A percentile compares a stretch with the other conserved stretches of the same genome.
These are phyloP conservation scores for Termitomyces sp. DNA, from an alignment of 768 basidiomycete species.

Conservation along the genomic window DNA sequence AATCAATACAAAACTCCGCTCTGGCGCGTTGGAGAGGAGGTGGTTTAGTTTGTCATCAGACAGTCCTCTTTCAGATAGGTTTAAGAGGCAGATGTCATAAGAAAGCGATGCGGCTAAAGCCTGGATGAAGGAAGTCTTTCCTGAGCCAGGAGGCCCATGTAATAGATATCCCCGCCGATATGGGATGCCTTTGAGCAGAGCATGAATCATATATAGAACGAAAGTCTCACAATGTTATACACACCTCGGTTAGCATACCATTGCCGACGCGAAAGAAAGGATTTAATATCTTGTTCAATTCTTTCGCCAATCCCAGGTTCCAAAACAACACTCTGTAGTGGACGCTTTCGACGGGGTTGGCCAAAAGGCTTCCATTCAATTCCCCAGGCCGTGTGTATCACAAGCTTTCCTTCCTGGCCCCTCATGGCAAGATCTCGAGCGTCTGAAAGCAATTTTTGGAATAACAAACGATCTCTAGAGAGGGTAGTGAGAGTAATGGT, in stretches of 20 bases:
- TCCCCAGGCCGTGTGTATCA: slow-evolving; percentile 96
- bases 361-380: slow-evolving; percentile 97
- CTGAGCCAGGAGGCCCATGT: slow-evolving; percentile 95
- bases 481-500: slow-evolving; percentile 92
- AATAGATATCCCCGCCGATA: slow-evolving; percentile 94
- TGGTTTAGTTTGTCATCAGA: slow-evolving; percentile 96
- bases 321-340: slow-evolving; percentile 85
- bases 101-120: slow-evolving; percentile 88
- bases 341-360: slow-evolving; percentile 80
- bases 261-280: slow-evolving; percentile 76
- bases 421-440: slow-evolving; percentile 86
- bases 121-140: slow-evolving; percentile 98
- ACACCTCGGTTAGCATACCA: slow-evolving; percentile 97
- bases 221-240: slow-evolving; percentile 15
- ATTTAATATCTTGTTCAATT: slow-evolving; percentile 74
- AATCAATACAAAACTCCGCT: slow-evolving; percentile 89
- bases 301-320: slow-evolving; percentile 77
- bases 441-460: slow-evolving; percentile 76
- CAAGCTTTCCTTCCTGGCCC: slow-evolving; percentile 88
- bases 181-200: slow-evolving; percentile 71
- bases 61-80: slow-evolving; percentile 92
- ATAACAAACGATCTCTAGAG: slow-evolving; percentile 78
- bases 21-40: slow-evolving; percentile 87
- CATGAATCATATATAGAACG: slow-evolving; percentile 2
- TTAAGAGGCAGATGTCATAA: slow-evolving; percentile 95